A percentile compares a stretch with the other conserved stretches of the same genome.
Conservation (phyloP, 495 filamentous ascomycete species). For the Annulohypoxylon stygium region DNA sequence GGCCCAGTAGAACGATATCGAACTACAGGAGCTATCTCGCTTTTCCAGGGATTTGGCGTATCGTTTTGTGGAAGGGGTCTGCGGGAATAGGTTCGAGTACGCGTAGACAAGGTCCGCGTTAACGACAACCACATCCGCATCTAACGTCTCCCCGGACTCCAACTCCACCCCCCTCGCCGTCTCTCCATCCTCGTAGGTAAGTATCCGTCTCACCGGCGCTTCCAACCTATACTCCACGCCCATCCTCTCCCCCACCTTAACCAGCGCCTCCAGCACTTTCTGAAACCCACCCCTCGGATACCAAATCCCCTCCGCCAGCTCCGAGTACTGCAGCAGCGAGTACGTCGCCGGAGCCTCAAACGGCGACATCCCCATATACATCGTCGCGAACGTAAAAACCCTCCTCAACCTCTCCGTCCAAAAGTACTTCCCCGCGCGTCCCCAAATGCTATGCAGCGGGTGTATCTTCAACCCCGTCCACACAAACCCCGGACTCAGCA, state of each 20-base stretch:
- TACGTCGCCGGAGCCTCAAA: conserved; percentile 81
- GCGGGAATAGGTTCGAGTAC: conserved; percentile 72
- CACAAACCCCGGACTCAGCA: conserved; percentile 66
- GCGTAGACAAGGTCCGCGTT: conserved; percentile 80
- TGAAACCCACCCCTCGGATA: conserved; percentile 79
- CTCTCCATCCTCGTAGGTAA: conserved; percentile 58
- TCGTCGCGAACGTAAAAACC: conserved; percentile 79
- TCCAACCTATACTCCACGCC: conserved; percentile 71
- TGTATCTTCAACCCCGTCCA: conserved; percentile 67
- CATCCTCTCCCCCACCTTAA: conserved; percentile 65
- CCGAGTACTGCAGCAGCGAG: conserved; percentile 77
- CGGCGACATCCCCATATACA: conserved; percentile 83
- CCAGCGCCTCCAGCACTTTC: conserved; percentile 68
- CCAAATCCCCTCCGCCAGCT: conserved; percentile 79
- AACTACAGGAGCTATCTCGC: conserved; percentile 71
- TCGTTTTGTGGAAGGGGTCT: conserved; percentile 35
- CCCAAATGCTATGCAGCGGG: conserved; percentile 74
- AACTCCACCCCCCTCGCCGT: conserved; percentile 68
- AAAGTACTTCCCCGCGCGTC: conserved; percentile 71
- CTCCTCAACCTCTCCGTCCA: conserved; percentile 73
- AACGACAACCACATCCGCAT: conserved; percentile 72
- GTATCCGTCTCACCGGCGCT: conserved; percentile 63
- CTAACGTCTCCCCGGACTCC: conserved; percentile 62
- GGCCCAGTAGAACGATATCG: conserved; percentile 81
- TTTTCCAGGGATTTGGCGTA: conserved; percentile 63